Base-by-base conservation (phyloP, 345 rosid genomes). In the Cardamine occulta region DNA sequence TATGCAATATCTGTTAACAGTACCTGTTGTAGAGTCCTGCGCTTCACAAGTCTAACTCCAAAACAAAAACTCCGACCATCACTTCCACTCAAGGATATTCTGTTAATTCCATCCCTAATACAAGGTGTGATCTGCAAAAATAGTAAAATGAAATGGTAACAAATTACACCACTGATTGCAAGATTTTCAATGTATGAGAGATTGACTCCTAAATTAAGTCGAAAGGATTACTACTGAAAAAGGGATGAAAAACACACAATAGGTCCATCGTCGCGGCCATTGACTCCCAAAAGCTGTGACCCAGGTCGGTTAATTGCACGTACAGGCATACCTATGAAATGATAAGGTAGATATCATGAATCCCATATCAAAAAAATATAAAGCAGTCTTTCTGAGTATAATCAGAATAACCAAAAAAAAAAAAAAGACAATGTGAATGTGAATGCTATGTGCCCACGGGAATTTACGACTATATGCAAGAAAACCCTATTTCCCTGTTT, bases 191-290 rank as follows among this genome's bases (percentile, higher is more conserved):
- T 31, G 45, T 5, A 57, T 47, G 45, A 62, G 42, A 62, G 39
- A 42, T 76, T 4, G 14, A 76, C 12, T 54, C 28, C 35, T 42
- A 62, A 68, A 11, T 29, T 32, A 45, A 45, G 58, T 54, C 29
- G 39, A 65, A 70, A 49, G 12, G 56, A 56, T 57, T 74, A 64
- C 44, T n/a, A 39, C 40, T 21, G 57, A 48, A 32, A 40, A 40
- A 83, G 28, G 73, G 48, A 37, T 55, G 23, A 53, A 67, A 52
- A 57, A 79, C 96, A 86, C 84, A 93, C 98, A 70, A 91, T 86
- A 62, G 92, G 88, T 70, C 93, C 98, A 87, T 93, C 97, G 80
- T 93, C 98, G 77, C 98, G 98, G 58, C 98, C 98, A 84, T 86
- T 91, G 37, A 84, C 88, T 51, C 98, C 98, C 23, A 93, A 81